phyloP scores from a whole-genome alignment of 805 yeast genomes.

The Zygoascus tannicola region DNA sequence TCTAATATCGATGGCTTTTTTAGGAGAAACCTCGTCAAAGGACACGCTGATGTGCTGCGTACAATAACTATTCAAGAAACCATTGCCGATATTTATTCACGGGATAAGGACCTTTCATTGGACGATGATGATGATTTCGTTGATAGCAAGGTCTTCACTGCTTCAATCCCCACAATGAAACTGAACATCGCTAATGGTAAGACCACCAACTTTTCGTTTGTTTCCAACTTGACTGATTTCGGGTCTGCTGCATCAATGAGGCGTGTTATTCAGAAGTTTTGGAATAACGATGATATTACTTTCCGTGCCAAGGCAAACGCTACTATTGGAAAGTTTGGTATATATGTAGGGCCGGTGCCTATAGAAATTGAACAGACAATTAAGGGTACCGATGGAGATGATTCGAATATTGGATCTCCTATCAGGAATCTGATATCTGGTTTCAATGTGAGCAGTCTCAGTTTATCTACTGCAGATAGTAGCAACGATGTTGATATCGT shows the following conservation, averaged over 20 bases:
- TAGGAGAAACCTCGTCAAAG: conserved; percentile 6
- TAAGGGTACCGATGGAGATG: conserved; percentile 6
- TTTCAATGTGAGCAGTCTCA: conserved; percentile 6
- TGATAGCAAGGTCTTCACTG: conserved; percentile 10
- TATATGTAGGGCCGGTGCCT: conserved; percentile 11
- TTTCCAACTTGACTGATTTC: conserved; percentile 14
- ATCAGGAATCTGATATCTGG: neutral
- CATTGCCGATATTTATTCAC: conserved; percentile 10
- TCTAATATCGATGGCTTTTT: conserved; percentile 6
- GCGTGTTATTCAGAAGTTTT: conserved; percentile 10
- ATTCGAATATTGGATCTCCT: conserved; percentile 1
- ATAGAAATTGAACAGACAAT: conserved; percentile 10
- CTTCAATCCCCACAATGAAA: conserved; percentile 12
- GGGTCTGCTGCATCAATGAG: conserved; percentile 14
- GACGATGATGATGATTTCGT: neutral
- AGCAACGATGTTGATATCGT: neutral
- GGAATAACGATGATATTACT: conserved; percentile 9
- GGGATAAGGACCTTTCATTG: conserved; percentile 2
- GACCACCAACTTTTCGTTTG: conserved; percentile 9
- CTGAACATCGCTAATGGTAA: conserved; percentile 8
- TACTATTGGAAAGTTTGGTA: conserved; percentile 11
- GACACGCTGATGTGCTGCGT: conserved; percentile 5
- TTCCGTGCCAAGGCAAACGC: conserved; percentile 11
- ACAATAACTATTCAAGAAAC: conserved; percentile 7
- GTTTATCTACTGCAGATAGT: neutral